A percentile compares a stretch with the other conserved stretches of the same genome.
phyloP scores from a whole-genome alignment of 2,329 filamentous ascomycete genomes.

The Stagonosporopsis rhizophila region DNA sequence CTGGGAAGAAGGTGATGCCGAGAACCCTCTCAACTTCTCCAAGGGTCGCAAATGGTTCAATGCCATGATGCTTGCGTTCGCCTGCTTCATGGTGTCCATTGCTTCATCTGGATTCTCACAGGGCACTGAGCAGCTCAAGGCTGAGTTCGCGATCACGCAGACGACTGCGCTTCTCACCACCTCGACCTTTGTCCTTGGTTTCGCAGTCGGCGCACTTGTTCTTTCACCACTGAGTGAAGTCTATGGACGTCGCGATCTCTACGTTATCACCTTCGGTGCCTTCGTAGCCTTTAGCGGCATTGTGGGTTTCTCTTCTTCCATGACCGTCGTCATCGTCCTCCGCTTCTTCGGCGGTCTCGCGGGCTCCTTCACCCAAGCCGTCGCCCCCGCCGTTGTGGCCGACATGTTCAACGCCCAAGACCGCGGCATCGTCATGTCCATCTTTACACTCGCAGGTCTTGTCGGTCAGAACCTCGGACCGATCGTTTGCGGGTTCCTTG shows the following conservation, averaged over 20 bases:
- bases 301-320: slow-evolving; percentile 35
- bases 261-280: slow-evolving; percentile 26
- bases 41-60: slow-evolving; percentile 50
- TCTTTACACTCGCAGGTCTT: slow-evolving; percentile 67
- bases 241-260: slow-evolving; percentile 36
- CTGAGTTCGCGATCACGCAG: slow-evolving; percentile 32
- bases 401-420: slow-evolving; percentile 67
- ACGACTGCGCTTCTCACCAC: slow-evolving; percentile 35
- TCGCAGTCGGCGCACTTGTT: slow-evolving; percentile 37
- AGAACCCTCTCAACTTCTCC: slow-evolving; percentile 64
- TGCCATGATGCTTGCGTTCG: slow-evolving; percentile 37
- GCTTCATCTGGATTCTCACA: slow-evolving; percentile 33
- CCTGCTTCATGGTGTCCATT: slow-evolving; percentile 41
- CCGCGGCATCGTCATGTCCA: slow-evolving; percentile 65
- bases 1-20: slow-evolving; percentile 63
- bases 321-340: slow-evolving; percentile 35
- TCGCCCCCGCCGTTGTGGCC: slow-evolving; percentile 45
- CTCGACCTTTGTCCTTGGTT: slow-evolving; percentile 38
- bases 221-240: slow-evolving; percentile 40
- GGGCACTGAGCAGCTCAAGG: slow-evolving; percentile 36
- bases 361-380: slow-evolving; percentile 37
- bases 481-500: slow-evolving; percentile 68
- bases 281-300: slow-evolving; percentile 36
- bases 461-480: slow-evolving; percentile 67
- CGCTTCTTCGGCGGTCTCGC: slow-evolving; percentile 43